Percentiles rank a stretch among this genome's conserved stretches.
phyloP scores from a whole-genome alignment of 345 rosid species.

The Aquilaria yunnanensis region DNA sequence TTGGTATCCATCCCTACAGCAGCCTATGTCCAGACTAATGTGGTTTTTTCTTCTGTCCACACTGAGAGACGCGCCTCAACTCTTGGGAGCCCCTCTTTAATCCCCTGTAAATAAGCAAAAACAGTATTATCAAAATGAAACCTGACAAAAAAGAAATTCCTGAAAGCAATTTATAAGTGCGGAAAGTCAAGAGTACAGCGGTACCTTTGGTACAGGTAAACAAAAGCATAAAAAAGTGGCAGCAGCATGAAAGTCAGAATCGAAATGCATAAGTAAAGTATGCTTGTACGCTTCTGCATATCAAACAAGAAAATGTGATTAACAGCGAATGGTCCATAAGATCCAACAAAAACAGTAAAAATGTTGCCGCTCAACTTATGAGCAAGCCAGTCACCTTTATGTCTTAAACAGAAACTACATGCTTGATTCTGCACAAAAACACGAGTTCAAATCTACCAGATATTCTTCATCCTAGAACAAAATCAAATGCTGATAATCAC shows the following conservation, averaged over 20 bases:
- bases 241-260: conserved; percentile 48
- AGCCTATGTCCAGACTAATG: conserved; percentile 6
- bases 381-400: no score
- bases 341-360: no score
- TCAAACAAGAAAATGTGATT: not conserved
- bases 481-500: no score
- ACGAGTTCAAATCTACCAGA: no score
- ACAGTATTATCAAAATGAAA: no score
- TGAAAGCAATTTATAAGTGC: no score
- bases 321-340: no score
- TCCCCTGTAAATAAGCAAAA: conserved; percentile 37
- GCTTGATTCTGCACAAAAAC: no score
- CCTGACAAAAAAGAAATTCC: no score
- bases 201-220: conserved; percentile 67
- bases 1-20: no score
- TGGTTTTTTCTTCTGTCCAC: conserved; percentile 45
- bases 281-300: conserved; percentile 47
- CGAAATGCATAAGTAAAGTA: conserved; percentile 35
- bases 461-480: no score
- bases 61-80: conserved; percentile 43
- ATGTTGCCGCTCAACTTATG: no score
- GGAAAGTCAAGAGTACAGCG: not conserved
- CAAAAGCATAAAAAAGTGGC: conserved; percentile 49
- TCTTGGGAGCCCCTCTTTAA: conserved; percentile 48
- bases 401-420: not conserved